These are phyloP conservation scores for Xylaria digitata DNA, from an alignment of 2,329 filamentous ascomycete species.

Conservation along the genomic window DNA sequence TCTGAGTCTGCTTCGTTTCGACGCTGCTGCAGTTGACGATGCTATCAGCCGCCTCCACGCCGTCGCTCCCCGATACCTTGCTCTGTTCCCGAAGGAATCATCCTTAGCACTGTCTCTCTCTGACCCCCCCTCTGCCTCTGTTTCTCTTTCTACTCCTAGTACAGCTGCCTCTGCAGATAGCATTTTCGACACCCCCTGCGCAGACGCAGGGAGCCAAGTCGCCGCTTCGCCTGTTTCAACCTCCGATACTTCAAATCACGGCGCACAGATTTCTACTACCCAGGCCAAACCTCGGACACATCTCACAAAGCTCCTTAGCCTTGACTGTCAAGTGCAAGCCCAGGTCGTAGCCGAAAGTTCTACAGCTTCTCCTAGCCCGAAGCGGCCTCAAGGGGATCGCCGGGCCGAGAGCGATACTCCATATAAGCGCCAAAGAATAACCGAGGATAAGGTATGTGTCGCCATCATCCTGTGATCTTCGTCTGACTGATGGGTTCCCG, in stretches of 20 bases:
- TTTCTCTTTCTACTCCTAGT: constrained; percentile 5
- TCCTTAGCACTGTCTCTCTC: constrained; percentile 39
- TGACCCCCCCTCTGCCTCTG: constrained; percentile 24
- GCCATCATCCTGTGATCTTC: neutral
- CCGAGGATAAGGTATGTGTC: constrained; percentile 39
- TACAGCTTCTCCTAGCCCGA: constrained; percentile 23
- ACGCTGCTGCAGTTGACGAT: constrained; percentile 39
- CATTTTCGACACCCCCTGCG: neutral
- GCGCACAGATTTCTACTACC: constrained; percentile 7
- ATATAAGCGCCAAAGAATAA: constrained; percentile 40
- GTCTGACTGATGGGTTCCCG: constrained; percentile 29
- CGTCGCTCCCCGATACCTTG: constrained; percentile 42
- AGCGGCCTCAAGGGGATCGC: constrained; percentile 34
- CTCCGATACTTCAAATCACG: neutral
- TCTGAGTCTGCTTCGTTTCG: constrained; percentile 42
- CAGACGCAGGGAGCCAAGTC: neutral
- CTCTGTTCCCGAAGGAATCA: constrained; percentile 42
- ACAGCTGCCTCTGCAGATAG: neutral
- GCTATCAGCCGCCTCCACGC: constrained; percentile 39
- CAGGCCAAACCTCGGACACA: constrained; percentile 27
- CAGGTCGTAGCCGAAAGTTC: constrained; percentile 38
- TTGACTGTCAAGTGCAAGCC: constrained; percentile 38
- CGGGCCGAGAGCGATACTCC: constrained; percentile 20
- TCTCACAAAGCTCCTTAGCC: constrained; percentile 16
- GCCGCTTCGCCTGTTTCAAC: constrained; percentile 8